These are phyloP conservation scores for Hypoxylon rickii DNA, from an alignment of 495 filamentous ascomycete species.

Conservation along the genomic window DNA sequence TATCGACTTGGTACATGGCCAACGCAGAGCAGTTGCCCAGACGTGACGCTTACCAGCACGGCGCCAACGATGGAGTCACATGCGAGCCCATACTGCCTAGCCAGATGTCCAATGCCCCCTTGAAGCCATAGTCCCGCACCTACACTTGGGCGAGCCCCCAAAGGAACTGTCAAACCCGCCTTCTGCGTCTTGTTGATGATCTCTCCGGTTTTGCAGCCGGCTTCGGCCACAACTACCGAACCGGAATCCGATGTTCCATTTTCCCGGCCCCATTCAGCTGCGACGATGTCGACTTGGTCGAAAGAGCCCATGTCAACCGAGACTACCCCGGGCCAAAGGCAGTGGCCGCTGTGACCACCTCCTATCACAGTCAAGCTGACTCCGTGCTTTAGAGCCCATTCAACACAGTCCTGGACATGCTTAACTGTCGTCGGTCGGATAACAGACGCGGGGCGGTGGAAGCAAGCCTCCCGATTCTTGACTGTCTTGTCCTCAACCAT, in stretches of 20 bases:
- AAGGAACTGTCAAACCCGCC: constrained; percentile 58
- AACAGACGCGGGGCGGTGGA: constrained; percentile 50
- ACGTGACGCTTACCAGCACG: constrained; percentile 60
- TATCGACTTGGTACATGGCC: constrained; percentile 58
- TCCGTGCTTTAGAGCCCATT: constrained; percentile 60
- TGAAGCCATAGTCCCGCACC: constrained; percentile 67
- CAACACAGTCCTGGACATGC: constrained; percentile 61
- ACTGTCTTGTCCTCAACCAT: constrained; percentile 41
- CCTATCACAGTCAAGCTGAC: constrained; percentile 58
- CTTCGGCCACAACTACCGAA: constrained; percentile 51
- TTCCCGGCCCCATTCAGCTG: constrained; percentile 33
- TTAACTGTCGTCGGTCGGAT: constrained; percentile 53
- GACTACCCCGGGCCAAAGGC: constrained; percentile 58
- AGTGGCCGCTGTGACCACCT: constrained; percentile 65
- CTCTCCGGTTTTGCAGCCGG: constrained; percentile 61
- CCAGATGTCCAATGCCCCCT: constrained; percentile 66
- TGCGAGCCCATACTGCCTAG: constrained; percentile 60
- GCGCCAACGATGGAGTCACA: constrained; percentile 66
- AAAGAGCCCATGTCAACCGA: constrained; percentile 64
- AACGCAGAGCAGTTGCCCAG: constrained; percentile 53
- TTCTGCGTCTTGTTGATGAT: constrained; percentile 58
- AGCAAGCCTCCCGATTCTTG: constrained; percentile 59
- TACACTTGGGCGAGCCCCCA: constrained; percentile 65
- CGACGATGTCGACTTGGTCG: constrained; percentile 54
- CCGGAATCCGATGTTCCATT: constrained; percentile 31